Base-by-base conservation (phyloP, 164 flowering plant species). In the Warburgia ugandensis region DNA sequence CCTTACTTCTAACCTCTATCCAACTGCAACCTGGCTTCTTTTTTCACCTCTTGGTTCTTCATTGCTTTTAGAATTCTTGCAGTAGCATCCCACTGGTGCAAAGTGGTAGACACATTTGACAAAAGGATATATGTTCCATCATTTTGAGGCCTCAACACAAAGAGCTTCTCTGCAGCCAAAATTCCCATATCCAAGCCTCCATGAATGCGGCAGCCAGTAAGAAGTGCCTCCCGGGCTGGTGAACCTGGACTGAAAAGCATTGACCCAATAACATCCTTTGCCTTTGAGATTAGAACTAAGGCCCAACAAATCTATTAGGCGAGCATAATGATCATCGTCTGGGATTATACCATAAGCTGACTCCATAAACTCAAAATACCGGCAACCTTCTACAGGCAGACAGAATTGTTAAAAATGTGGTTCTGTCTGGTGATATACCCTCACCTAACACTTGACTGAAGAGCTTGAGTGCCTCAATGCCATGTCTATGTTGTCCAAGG, bases 291-390 rank as follows among this genome's bases (percentile, higher is more conserved):
- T 42, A 55, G 73, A 32, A 87, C 95, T 32, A 87, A 83, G 78
- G 52, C 83, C 72, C 27, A 80, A 58, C 65, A 83, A 60, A 72
- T 85, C 95, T 42, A 81, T 68, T 53, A 78, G 25, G 6, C 86
- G 75, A 7, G 87, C 87, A 66, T 78, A 85, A 64, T 83, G 95
- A 55, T 85, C 95, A 64, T 77, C 81, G 43, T 73, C 84, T 0
- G 95, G 86, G 29, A 16, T 54, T 46, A 85, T 83, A 33, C 73
- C 76, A 47, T 73, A 77, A 6, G 28, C 12, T 7, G 17, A 20
- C 19, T 37, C 28, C 94, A 85, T 85, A 8, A 65, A 61, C 23
- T 74, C 46, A 41, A 85, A 85, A 60, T 70, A 75, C 12, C 26
- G 41, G n/a, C 69, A 61, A n/a, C 90, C 90, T 58, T 82, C 63